Conservation (phyloP, 2,329 filamentous ascomycete species). For the Aspergillus ochraceus region DNA sequence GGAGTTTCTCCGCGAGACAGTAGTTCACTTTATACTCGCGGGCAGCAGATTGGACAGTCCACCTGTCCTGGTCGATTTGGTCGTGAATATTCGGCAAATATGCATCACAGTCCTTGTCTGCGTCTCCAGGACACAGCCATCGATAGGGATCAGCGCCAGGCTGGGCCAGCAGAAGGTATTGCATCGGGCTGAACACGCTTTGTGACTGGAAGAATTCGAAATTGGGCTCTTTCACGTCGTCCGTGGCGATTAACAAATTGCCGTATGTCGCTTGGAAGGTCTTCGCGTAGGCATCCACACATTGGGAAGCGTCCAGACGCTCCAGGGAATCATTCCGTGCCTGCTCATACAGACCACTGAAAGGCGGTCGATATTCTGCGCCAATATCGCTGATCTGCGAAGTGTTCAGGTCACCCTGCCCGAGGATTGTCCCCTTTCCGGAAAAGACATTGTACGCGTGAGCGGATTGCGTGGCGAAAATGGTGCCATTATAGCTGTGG, state of each 20-base stretch:
- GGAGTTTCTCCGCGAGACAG: slow-evolving; percentile 15
- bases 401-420: neutral
- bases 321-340: neutral
- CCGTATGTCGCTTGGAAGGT: slow-evolving; percentile 14
- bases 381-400: neutral
- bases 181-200: neutral
- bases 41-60: slow-evolving; percentile 2
- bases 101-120: neutral
- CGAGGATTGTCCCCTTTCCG: neutral
- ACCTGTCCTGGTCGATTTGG: neutral
- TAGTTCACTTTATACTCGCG: slow-evolving; percentile 1
- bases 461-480: slow-evolving; percentile 18
- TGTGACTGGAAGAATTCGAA: neutral
- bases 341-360: neutral
- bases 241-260: slow-evolving; percentile 13
- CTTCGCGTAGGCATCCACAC: slow-evolving; percentile 16
- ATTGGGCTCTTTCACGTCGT: neutral
- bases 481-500: slow-evolving; percentile 21
- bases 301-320: slow-evolving; percentile 10
- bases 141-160: neutral
- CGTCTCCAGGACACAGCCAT: neutral
- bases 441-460: slow-evolving; percentile 19
- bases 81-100: neutral
- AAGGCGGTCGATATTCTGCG: neutral
- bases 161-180: neutral